Percentiles rank a stretch among this genome's conserved stretches.
phyloP scores from a whole-genome alignment of 2,329 filamentous ascomycete species.

The Neonectria hederae region DNA sequence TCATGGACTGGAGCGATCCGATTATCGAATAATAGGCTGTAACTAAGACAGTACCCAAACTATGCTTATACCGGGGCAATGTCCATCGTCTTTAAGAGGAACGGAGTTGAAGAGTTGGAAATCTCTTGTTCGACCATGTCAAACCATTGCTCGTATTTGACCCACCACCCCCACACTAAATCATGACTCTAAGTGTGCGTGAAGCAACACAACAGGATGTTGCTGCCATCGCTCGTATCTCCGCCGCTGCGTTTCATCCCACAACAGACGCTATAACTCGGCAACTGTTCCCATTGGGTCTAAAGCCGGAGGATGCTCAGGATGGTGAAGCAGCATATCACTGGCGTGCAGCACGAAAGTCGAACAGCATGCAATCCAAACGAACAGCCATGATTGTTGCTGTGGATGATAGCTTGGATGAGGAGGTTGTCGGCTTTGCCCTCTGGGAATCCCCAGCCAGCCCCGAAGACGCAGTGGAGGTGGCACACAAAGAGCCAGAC shows the following conservation, averaged over 20 bases:
- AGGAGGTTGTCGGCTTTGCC: conserved; percentile 9
- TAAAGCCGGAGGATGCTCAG: neutral
- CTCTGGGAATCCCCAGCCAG: conserved; percentile 13
- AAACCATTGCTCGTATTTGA: neutral
- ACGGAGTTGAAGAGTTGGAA: neutral
- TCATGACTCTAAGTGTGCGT: conserved; percentile 2
- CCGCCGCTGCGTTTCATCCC: conserved; percentile 14
- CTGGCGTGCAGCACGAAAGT: conserved; percentile 18
- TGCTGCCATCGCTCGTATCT: conserved; percentile 11
- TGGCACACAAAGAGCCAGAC: neutral
- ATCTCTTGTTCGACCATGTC: neutral
- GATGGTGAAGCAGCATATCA: conserved; percentile 6
- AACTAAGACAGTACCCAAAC: neutral
- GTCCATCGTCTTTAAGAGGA: neutral
- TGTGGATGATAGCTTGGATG: neutral
- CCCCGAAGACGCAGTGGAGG: neutral
- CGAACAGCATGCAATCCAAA: conserved; percentile 1
- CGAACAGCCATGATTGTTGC: conserved; percentile 4
- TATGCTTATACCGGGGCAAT: neutral
- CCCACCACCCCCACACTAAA: neutral
- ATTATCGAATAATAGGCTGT: neutral
- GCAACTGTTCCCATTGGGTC: conserved; percentile 2
- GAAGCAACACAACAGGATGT: conserved; percentile 4
- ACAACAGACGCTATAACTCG: conserved; percentile 7
- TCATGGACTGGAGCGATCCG: neutral